Evolutionary conservation across 305 asterid genomes (phyloP), one percentile per base, ranked within the genome.

Genomic region (Fraxinus latifolia): DNA sequence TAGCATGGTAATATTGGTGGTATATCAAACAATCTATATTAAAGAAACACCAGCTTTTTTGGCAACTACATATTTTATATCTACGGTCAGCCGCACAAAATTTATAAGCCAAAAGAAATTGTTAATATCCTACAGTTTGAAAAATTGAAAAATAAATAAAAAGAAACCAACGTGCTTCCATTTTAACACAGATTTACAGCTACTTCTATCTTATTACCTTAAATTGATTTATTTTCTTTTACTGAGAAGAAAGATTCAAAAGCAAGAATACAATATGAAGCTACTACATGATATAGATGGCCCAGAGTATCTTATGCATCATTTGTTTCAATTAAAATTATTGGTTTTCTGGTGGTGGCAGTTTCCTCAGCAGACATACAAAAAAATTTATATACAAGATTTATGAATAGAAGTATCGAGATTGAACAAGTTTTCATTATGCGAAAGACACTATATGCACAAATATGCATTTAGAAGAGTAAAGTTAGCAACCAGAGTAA

Each of bases 401-500:
- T 14, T 70, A 29, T 70, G 76, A 70, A 31, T 31, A 25, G 32
- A 37, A 53, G 37, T 12, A 34, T 27, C 42, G n/a, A 76, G 31
- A 14, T 42, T 70, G 29, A 31, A 76, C 76, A 70, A 14, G 42
- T 29, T 70, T 70, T 34, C n/a, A 77, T 23, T 72, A 32, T 33
- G 37, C n/a, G 4, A 60, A 44, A 17, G 80, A 14, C 55, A 19
- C 9, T 75, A 4, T 32, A 31, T 29, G 76, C 76, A 14, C 21
- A 75, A 32, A 19, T 5, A 68, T 27, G 47, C 32, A 58, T 76
- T 67, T 5, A 81, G 42, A 67, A 80, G 78, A 58, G 67, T 19
- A 73, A 77, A 81, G 78, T 81, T 53, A 87, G 77, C 81, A 72
- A 94, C 98, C 97, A 74, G 82, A 80, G 88, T 50, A 80, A 90